Evolutionary conservation across 2,329 filamentous ascomycete genomes (phyloP), one percentile per base, ranked within the genome.

Genomic region (Neurospora sp.): DNA sequence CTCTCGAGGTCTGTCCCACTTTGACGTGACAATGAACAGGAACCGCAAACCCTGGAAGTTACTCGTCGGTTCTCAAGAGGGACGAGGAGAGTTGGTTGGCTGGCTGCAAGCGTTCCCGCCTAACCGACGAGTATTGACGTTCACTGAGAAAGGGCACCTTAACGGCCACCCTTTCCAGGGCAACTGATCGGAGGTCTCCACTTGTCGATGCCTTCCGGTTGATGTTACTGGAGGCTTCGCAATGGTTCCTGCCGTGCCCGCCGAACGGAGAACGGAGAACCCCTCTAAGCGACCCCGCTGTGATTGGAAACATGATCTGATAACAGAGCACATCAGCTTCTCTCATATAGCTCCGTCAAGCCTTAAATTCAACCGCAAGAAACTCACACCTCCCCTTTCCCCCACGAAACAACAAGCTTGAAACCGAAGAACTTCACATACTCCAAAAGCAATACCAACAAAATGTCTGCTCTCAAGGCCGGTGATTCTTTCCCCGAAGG

Each of bases 401-500:
- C 6, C 4, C 52, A 36, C 3, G 33, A 36, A 33, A 17, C 19
- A 52, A 23, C 23, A 15, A 57, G 2, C 4, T 62, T 28, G 33
- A 33, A 8, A 10, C 28, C 28, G 11, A 52, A 19, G 46, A 33
- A 36, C 52, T 62, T 62, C 23, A 62, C 15, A 28, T 4, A 8
- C 15, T 6, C 8, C 68, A 23, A 41, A 19, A 67, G 8, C 5
- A 28, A 11, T 19, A 43, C 19, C 19, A 62, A 11, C 70, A 81
- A 72, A 71, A 86, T 87, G 85, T 77, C 90, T 83, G 86, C 86
- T 80, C 72, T 96, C 81, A 89, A 94, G 80, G 86, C 87, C 79
- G 94, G 94, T 78, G 92, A 97, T 81, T 84, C 84, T 79, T 95
- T 98, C 86, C 94, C 94, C 75, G 83, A 89, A 75, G 91, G 87